These are phyloP conservation scores for Colletotrichum limetticola DNA, from an alignment of 2,329 filamentous ascomycete genomes.

Conservation along the genomic window DNA sequence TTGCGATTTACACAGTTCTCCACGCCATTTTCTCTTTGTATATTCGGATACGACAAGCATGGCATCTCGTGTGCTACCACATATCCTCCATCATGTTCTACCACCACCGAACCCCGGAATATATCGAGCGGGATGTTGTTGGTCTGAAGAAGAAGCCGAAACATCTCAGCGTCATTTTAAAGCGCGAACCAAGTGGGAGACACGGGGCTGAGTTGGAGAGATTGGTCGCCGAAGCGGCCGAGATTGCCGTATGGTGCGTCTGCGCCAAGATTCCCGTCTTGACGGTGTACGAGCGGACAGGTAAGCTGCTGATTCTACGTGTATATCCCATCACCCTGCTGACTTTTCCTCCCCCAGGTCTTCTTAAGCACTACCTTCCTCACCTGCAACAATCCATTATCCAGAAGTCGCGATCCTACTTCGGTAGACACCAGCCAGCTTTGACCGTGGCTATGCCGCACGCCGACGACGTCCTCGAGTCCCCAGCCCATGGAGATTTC, in stretches of 20 bases:
- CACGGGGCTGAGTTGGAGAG: constrained; percentile 81
- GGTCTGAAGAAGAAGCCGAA: constrained; percentile 79
- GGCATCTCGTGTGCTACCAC: constrained; percentile 81
- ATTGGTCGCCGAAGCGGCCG: constrained; percentile 89
- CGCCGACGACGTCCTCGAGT: constrained; percentile 50
- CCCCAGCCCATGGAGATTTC: constrained; percentile 40
- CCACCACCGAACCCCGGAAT: constrained; percentile 93
- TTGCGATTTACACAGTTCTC: constrained; percentile 74
- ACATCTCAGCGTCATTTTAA: constrained; percentile 89
- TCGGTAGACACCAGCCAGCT: constrained; percentile 78
- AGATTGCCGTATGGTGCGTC: constrained; percentile 92
- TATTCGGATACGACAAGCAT: constrained; percentile 82
- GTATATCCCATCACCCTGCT: constrained; percentile 7
- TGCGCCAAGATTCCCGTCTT: constrained; percentile 88
- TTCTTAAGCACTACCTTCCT: constrained; percentile 90
- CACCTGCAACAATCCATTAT: constrained; percentile 83
- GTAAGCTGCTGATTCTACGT: constrained; percentile 58
- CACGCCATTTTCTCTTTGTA: constrained; percentile 90
- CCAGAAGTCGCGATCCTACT: constrained; percentile 87
- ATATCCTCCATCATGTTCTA: constrained; percentile 88
- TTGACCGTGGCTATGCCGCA: constrained; percentile 67
- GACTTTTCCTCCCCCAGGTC: constrained; percentile 62
- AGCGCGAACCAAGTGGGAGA: constrained; percentile 75
- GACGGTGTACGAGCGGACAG: constrained; percentile 92
- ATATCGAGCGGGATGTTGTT: constrained; percentile 89